Base-by-base conservation (phyloP, 768 basidiomycete species). In the Tulasnella sp. region DNA sequence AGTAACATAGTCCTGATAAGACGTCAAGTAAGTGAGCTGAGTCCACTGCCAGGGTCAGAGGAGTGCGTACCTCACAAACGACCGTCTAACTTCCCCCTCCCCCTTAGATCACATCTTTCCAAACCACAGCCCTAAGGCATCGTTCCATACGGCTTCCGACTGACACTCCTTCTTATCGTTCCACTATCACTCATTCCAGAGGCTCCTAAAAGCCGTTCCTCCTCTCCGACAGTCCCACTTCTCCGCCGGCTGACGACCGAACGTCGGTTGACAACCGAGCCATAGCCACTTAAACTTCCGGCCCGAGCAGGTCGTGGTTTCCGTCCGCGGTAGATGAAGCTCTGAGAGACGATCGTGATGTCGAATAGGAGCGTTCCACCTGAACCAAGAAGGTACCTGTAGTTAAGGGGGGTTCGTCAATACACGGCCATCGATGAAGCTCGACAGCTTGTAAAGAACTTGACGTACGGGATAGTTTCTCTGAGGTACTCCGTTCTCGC, bases 301-400 rank as follows among this genome's bases (percentile, higher is more conserved):
- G 48, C 24, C 34, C 77, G 28, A 34, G 41, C 50, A 69, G 34
- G 72, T 44, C 37, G 22, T 24, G 81, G 81, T 46, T 28, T 40
- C 12, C 75, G 64, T 34, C 80, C 81, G 28, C 90, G 89, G 85
- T 99, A 99, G 31, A 96, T 87, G 83, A 93, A 89, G 31, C 92
- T 92, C 86, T 99, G 98, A 14, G 89, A 85, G 78, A 99, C 92
- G 84, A 99, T 98, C 7, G 93, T 93, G 44, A 98, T 87, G 85
- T 99, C 98, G 85, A 98, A 99, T 82, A 96, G 86, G 24, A 99
- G 90, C 0, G 97, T 98, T 2, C 98, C 98, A 58, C 91, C 96
- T 80, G 95, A 96, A 46, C 97, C 97, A 1, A 99, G 87, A 0
- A 99, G 89, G 84, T 96, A 98, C 75, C 94, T 95, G 81, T n/a